Percentiles rank a stretch among this genome's conserved stretches.
phyloP scores from a whole-genome alignment of 2,329 filamentous ascomycete genomes.

The Coniochaeta sp. region DNA sequence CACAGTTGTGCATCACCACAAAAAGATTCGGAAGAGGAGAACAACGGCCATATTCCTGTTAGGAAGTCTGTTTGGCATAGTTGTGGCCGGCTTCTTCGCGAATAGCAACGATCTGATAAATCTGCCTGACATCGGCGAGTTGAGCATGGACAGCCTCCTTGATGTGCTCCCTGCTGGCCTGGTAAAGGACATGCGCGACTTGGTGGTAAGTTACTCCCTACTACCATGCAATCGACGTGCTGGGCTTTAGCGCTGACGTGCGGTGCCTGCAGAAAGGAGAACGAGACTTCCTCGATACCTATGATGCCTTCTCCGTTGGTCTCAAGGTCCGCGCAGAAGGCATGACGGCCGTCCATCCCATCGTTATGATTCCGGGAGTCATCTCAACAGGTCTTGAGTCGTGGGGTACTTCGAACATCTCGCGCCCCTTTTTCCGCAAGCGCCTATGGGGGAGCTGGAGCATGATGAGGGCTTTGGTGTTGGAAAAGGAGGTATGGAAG shows the following conservation, averaged over 20 bases:
- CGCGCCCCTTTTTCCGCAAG: constrained; percentile 87
- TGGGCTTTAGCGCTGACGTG: neutral
- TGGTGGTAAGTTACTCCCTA: constrained; percentile 54
- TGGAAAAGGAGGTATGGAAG: constrained; percentile 94
- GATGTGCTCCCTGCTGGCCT: constrained; percentile 85
- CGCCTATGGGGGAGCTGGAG: constrained; percentile 96
- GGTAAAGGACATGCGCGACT: constrained; percentile 75
- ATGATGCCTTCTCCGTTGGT: constrained; percentile 91
- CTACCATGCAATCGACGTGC: neutral
- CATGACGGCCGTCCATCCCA: constrained; percentile 71
- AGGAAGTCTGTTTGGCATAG: constrained; percentile 81
- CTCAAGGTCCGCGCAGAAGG: constrained; percentile 76
- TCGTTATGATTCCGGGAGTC: constrained; percentile 96
- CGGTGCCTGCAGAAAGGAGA: constrained; percentile 63
- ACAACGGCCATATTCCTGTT: constrained; percentile 79
- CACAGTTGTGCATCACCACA: constrained; percentile 34
- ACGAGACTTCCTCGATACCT: constrained; percentile 72
- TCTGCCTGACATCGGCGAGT: constrained; percentile 59
- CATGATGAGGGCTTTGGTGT: constrained; percentile 92
- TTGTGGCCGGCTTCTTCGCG: constrained; percentile 86
- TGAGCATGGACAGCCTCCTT: constrained; percentile 77
- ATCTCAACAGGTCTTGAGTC: constrained; percentile 96
- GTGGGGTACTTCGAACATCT: constrained; percentile 83
- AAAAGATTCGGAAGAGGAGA: constrained; percentile 60
- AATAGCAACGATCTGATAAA: constrained; percentile 85